Evolutionary conservation across 805 yeast genomes (phyloP), one percentile per base, ranked within the genome.

Genomic region (Hanseniaspora jakobsenii): DNA sequence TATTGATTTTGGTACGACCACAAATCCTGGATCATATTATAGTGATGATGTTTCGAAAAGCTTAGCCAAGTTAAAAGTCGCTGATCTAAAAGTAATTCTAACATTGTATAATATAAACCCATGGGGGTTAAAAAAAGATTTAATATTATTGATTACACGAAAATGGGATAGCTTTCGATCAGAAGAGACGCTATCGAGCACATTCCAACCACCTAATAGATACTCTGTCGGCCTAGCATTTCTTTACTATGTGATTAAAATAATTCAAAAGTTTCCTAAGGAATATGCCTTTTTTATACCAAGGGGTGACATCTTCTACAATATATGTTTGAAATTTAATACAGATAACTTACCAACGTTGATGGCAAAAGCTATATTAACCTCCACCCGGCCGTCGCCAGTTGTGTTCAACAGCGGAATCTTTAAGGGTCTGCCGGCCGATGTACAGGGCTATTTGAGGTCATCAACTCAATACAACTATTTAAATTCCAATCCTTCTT

Each of bases 91-190:
- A 56, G 67, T 62, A 16, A 53, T 78, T 1, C 70, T 78, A 28
- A 64, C 72, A 35, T 53, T 75, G 1, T 53, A 77, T 14, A 70
- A 71, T 2, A 58, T 78, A 16, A 59, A 73, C 2, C 52, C 64
- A 8, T 54, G 68, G 5, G 93, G 91, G 1, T 63, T 75, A 30
- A 84, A 83, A 58, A 68, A 70, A 17, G 79, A 73, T 27, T 59
- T 82, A 12, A 69, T 70, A 43, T 75, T 73, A 28, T 65, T 85
- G 27, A 58, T 83, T 6, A 55, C 62, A 39, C 62, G 7, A 60
- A 34, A 34, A 34, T n/a, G 70, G 37, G 12, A 34, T 6, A 22
- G 14, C 18, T 34, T 18, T 7, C 24, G n/a, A n/a, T n/a, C n/a
- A n/a, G n/a, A n/a, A n/a, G n/a, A n/a, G n/a, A n/a, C n/a, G n/a